A percentile compares a stretch with the other conserved stretches of the same genome.
phyloP scores from a whole-genome alignment of 2,329 filamentous ascomycete species.

The Cladosporium phlei region DNA sequence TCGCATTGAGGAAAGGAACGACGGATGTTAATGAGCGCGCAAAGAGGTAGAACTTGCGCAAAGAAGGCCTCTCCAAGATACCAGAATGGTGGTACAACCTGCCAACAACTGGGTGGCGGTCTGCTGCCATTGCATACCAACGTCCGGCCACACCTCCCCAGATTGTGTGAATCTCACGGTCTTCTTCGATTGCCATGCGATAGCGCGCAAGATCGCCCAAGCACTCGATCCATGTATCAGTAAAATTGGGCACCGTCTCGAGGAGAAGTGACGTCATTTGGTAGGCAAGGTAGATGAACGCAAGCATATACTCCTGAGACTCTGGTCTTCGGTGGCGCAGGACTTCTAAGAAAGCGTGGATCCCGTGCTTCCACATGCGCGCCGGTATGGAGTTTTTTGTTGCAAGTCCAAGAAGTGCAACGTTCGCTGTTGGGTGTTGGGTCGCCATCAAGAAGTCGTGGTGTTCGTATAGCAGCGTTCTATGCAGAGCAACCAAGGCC shows the following conservation, averaged over 20 bases:
- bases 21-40: constrained; percentile 64
- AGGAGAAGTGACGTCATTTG: constrained; percentile 83
- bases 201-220: constrained; percentile 82
- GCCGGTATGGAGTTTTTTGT: constrained; percentile 90
- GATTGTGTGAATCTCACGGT: constrained; percentile 61
- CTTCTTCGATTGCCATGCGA: constrained; percentile 86
- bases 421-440: constrained; percentile 75
- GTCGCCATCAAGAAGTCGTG: constrained; percentile 67
- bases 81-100: constrained; percentile 85
- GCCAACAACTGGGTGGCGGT: constrained; percentile 69
- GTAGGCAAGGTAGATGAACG: constrained; percentile 84
- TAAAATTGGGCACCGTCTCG: constrained; percentile 77
- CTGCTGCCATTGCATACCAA: constrained; percentile 81
- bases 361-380: constrained; percentile 89
- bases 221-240: constrained; percentile 91
- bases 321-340: constrained; percentile 68
- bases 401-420: constrained; percentile 62
- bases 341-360: constrained; percentile 49
- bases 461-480: constrained; percentile 52
- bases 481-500: constrained; percentile 73
- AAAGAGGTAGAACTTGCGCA: constrained; percentile 71
- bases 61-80: constrained; percentile 65
- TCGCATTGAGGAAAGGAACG: constrained; percentile 62
- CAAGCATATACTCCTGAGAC: constrained; percentile 82
- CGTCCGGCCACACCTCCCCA: constrained; percentile 76